Evolutionary conservation across 2,329 filamentous ascomycete genomes (phyloP).

Genomic region (Clonostachys rosea): DNA sequence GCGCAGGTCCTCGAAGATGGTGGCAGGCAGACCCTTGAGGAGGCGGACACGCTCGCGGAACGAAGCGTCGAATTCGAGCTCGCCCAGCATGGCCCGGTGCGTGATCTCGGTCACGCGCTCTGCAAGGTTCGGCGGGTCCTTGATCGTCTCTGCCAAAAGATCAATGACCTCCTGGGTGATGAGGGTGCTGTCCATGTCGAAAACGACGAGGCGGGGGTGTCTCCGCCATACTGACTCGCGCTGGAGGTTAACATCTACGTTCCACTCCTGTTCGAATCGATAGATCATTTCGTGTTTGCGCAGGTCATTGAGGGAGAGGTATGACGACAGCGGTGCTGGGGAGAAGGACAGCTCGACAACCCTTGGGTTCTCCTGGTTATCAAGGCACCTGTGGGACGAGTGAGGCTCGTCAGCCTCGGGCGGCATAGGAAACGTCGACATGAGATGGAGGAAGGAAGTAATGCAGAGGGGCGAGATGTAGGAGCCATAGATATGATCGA

Average conservation of each 20-base stretch:
- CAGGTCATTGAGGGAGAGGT: conserved; percentile 63
- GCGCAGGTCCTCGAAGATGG: conserved; percentile 75
- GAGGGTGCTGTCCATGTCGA: conserved; percentile 98
- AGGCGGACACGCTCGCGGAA: conserved; percentile 77
- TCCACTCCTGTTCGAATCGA: conserved; percentile 84
- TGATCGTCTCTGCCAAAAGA: conserved; percentile 78
- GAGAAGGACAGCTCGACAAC: conserved; percentile 64
- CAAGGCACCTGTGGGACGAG: conserved; percentile 62
- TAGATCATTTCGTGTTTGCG: conserved; percentile 78
- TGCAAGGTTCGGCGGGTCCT: conserved; percentile 65
- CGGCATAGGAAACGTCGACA: conserved; percentile 56
- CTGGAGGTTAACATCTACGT: conserved; percentile 79
- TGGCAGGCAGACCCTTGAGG: conserved; percentile 73
- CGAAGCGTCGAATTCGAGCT: conserved; percentile 84
- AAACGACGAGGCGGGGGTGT: conserved; percentile 83
- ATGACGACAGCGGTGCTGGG: conserved; percentile 55
- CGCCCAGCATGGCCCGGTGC: conserved; percentile 89
- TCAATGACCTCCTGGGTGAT: conserved; percentile 98
- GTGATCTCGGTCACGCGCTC: conserved; percentile 85
- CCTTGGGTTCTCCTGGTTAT: conserved; percentile 51
- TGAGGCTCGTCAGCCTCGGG: conserved; percentile 45
- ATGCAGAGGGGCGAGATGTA: conserved; percentile 63
- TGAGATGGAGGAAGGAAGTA: conserved; percentile 61
- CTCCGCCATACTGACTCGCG: conserved; percentile 68
- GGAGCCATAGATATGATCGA: conserved; percentile 62